Base-by-base conservation (phyloP, 192 early-diverging fungal species). In the Spizellomyces sp. region DNA sequence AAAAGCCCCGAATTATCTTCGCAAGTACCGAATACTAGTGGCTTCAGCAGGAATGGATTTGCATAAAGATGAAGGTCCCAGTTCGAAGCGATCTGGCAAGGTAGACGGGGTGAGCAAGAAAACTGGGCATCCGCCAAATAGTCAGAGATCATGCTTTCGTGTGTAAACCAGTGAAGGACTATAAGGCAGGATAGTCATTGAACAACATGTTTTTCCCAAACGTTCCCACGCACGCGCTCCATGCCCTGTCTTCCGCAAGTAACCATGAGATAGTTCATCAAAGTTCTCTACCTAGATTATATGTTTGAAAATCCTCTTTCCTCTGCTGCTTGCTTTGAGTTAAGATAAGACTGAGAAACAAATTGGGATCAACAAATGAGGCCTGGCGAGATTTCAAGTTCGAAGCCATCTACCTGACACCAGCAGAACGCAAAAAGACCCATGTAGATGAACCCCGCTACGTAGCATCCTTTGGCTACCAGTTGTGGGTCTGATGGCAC, bases 361-460 rank as follows among this genome's bases (percentile, higher is more conserved):
- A 61, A 61, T 15, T 3, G 59, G 36, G 64, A 48, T 58, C 9
- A 4, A 50, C 15, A 48, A 27, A 48, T 27, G 27, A 65, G 14
- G 6, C 45, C 27, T 17, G 41, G 8, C 10, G 43, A 9, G 44
- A 7, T 54, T 6, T 65, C 36, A 6, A 41, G 19, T n/a, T 41
- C 5, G 64, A 54, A 6, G n/a, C 36, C 15, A 47, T n/a, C 44
- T 19, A 71, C 70, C 59, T 75, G 73, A 61, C 73, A 67, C 58
- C 60, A 61, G 58, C 73, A 75, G 59, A 67, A 75, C 6, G 48
- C 66, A 52, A 75, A 68, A 56, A 75, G 64, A 17, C 54, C 64
- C 73, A 75, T 62, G 66, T 75, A 75, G 21, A 75, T 75, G 59
- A 75, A 75, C 8, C 73, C 73, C 5, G 73, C 73, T 6, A 75